Evolutionary conservation across 2,329 filamentous ascomycete species (phyloP).

Genomic region (Calonectria fujianensis): DNA sequence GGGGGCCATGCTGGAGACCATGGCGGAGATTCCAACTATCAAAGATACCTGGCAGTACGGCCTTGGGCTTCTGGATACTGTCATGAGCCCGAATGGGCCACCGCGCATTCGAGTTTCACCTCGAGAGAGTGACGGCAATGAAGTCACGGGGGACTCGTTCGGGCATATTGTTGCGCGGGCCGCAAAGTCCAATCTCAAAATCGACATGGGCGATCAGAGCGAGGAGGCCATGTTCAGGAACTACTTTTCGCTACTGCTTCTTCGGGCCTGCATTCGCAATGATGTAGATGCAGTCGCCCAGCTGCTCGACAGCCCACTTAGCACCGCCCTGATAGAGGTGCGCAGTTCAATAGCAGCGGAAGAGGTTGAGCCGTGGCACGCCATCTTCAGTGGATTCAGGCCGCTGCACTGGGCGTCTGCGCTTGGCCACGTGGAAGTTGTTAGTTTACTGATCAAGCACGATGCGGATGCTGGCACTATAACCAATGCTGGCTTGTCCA

Average conservation of each 20-base stretch:
- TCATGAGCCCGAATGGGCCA: not conserved
- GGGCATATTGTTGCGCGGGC: not conserved
- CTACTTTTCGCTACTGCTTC: not conserved
- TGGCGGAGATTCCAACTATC: not conserved
- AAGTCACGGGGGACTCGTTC: not conserved
- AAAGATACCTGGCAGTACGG: not conserved
- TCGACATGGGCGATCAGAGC: not conserved
- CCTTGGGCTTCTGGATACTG: not conserved
- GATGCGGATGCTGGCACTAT: not conserved
- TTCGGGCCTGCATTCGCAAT: not conserved
- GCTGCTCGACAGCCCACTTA: conserved; percentile 1
- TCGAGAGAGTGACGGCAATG: not conserved
- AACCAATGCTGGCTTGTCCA: not conserved
- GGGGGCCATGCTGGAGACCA: not conserved
- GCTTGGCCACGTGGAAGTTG: not conserved
- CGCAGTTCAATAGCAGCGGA: not conserved
- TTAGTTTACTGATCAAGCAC: not conserved
- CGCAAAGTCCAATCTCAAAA: not conserved
- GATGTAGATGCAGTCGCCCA: not conserved
- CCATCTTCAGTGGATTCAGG: not conserved
- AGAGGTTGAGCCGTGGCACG: not conserved
- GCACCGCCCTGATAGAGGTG: not conserved
- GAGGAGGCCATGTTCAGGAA: not conserved
- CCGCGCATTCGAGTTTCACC: not conserved
- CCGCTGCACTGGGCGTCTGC: conserved; percentile 13